Percentiles rank a stretch among this genome's conserved stretches.
phyloP scores from a whole-genome alignment of 202 grass and related monocot genomes.

The Elaeis oleifera region DNA sequence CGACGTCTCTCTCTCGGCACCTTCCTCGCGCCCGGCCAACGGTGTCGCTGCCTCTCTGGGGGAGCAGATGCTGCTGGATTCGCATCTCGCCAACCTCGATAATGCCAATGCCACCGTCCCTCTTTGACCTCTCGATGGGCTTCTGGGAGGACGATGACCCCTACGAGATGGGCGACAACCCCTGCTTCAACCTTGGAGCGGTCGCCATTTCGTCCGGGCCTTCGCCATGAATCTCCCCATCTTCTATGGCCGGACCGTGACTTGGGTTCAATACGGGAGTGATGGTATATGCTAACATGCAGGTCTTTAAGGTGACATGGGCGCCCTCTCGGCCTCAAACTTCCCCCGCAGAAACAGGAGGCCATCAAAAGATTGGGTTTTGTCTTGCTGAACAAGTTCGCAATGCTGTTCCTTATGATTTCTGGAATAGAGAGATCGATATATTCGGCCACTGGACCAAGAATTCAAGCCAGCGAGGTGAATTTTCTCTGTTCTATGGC shows the following conservation, averaged over 20 bases:
- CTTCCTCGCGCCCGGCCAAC: constrained; percentile 52
- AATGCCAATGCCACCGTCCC: constrained; percentile 77
- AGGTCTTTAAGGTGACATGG: constrained; percentile 76
- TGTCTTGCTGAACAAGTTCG: constrained; percentile 86
- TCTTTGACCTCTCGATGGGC: constrained; percentile 77
- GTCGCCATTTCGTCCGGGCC: constrained; percentile 58
- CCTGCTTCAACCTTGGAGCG: constrained; percentile 92
- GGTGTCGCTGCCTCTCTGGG: constrained; percentile 44
- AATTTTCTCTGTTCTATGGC: constrained; percentile 53
- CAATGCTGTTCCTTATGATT: constrained; percentile 64
- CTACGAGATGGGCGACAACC: constrained; percentile 89
- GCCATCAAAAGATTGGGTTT: constrained; percentile 75
- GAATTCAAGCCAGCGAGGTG: constrained; percentile 49
- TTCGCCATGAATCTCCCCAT: constrained; percentile 57
- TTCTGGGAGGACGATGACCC: constrained; percentile 97
- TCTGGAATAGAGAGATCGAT: constrained; percentile 78
- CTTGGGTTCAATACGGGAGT: constrained; percentile 65
- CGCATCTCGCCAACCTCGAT: constrained; percentile 88
- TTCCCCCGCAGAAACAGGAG: constrained; percentile 52
- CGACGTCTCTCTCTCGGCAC: constrained; percentile 56
- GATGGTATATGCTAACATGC: constrained; percentile 58
- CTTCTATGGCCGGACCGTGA: constrained; percentile 68
- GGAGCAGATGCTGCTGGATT: constrained; percentile 81
- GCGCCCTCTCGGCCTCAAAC: constrained; percentile 51
- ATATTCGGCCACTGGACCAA: constrained; percentile 85